A percentile compares a stretch with the other conserved stretches of the same genome.
phyloP scores from a whole-genome alignment of 1,139 yeast genomes.

The Sugiyamaella japonica region DNA sequence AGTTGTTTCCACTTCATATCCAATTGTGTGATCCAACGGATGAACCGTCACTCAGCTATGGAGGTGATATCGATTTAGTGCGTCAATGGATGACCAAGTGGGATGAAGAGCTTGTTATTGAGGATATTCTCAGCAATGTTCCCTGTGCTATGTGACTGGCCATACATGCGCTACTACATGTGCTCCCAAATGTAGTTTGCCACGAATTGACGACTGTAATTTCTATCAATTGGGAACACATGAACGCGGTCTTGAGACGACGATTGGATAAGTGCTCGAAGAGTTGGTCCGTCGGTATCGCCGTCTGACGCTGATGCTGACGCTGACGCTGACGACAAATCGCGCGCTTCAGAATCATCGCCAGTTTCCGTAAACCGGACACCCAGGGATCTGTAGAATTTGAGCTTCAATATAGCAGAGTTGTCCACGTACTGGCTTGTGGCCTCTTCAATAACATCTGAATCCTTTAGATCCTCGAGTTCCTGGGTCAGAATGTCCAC shows the following conservation, averaged over 20 bases:
- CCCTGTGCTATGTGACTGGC: conserved; percentile 27
- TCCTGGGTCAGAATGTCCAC: conserved; percentile 47
- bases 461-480: conserved; percentile 41
- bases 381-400: conserved; percentile 44
- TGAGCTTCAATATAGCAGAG: conserved; percentile 42
- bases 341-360: conserved; percentile 21
- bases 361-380: conserved; percentile 35
- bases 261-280: conserved; percentile 53
- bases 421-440: conserved; percentile 38
- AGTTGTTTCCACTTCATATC: conserved; percentile 49
- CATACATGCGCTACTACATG: conserved; percentile 36
- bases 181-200: conserved; percentile 75
- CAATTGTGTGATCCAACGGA: conserved; percentile 43
- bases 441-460: conserved; percentile 36
- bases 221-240: conserved; percentile 55
- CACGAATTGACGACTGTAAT: conserved; percentile 62
- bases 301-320: conserved; percentile 28
- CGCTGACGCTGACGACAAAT: conserved; percentile 26
- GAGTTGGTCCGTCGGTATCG: conserved; percentile 32
- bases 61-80: conserved; percentile 50
- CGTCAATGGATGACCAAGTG: conserved; percentile 46
- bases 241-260: conserved; percentile 51
- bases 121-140: conserved; percentile 49
- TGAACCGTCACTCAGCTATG: conserved; percentile 54
- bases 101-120: conserved; percentile 50